Base-by-base conservation (phyloP, 331 rosid genomes). In the Spiraea crenata region DNA sequence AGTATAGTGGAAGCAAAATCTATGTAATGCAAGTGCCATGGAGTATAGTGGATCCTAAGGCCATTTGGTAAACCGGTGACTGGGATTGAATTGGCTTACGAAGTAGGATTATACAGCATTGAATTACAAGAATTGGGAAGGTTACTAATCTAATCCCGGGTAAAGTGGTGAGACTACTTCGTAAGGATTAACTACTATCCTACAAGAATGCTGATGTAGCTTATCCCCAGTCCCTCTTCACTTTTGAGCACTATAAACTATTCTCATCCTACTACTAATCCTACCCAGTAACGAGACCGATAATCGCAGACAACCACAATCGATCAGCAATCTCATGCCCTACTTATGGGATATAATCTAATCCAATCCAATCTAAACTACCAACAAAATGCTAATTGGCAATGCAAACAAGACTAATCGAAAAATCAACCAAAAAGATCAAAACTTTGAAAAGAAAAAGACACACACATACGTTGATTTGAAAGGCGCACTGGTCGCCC, bases 401-500 rank as follows among this genome's bases (percentile, higher is more conserved):
- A 17, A 16, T n/a, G 42, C 17, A 48, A 37, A 39, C 39, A 9
- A 14, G 4, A 37, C 39, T 59, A 60, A 8, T 17, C 31, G 50
- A 58, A 9, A 20, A 44, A 34, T 6, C 12, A 3, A 42, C 14
- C 15, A 47, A 2, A 67, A 6, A 31, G 39, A 40, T 31, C 31
- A 25, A 25, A 9, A 31, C 45, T 3, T 4, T 3, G 6, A 37
- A 4, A 6, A 13, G 7, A 57, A 31, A 61, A 4, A 35, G 46
- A 57, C 17, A 58, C 3, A 71, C 17, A 48, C 77, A 31, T 87
- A 92, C 97, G 97, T 92, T 15, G 96, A 92, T 75, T 92, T 92
- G 86, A 92, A 92, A 15, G 96, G 86, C 48, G 90, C 87, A 78
- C 96, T 89, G 7, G 97, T 89, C 54, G 74, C 97, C 58, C 96